Evolutionary conservation across 306 rosid genomes (phyloP).

Genomic region (Casuarina equisetifolia): DNA sequence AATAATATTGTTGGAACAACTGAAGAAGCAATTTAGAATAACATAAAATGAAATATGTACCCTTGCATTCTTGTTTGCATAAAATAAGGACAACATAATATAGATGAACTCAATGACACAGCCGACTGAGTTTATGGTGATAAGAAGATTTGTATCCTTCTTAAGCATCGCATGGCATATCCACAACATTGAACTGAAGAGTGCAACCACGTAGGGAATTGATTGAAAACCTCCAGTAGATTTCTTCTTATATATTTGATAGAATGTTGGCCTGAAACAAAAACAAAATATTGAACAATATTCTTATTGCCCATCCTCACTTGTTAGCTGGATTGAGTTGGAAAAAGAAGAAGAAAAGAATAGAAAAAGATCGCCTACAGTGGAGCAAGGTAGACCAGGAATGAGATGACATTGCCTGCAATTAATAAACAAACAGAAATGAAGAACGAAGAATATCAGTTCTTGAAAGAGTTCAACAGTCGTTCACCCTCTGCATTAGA

Average conservation of each 20-base stretch:
- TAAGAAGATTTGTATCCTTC: constrained; percentile 58
- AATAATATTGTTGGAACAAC: neutral
- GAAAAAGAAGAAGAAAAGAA: neutral
- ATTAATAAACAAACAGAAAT: constrained; percentile 4
- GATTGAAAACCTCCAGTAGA: constrained; percentile 76
- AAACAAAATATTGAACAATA: neutral
- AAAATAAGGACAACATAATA: constrained; percentile 55
- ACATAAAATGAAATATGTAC: constrained; percentile 25
- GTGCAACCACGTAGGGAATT: constrained; percentile 80
- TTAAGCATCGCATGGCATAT: constrained; percentile 81
- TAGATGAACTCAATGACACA: constrained; percentile 62
- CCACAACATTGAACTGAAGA: constrained; percentile 86
- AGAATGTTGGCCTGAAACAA: constrained; percentile 75
- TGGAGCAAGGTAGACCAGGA: constrained; percentile 87
- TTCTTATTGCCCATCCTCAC: neutral
- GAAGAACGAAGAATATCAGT: constrained; percentile 4
- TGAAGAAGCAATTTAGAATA: neutral
- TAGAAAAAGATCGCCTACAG: constrained; percentile 46
- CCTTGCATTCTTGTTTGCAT: constrained; percentile 66
- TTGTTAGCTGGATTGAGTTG: neutral
- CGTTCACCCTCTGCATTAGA: neutral
- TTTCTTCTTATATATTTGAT: constrained; percentile 74
- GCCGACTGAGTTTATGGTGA: constrained; percentile 86
- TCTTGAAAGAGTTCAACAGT: constrained; percentile 2
- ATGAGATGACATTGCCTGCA: constrained; percentile 80